A percentile compares a stretch with the other conserved stretches of the same genome.
Conservation (phyloP, 2,329 filamentous ascomycete genomes). For the Aspergillus sp. region DNA sequence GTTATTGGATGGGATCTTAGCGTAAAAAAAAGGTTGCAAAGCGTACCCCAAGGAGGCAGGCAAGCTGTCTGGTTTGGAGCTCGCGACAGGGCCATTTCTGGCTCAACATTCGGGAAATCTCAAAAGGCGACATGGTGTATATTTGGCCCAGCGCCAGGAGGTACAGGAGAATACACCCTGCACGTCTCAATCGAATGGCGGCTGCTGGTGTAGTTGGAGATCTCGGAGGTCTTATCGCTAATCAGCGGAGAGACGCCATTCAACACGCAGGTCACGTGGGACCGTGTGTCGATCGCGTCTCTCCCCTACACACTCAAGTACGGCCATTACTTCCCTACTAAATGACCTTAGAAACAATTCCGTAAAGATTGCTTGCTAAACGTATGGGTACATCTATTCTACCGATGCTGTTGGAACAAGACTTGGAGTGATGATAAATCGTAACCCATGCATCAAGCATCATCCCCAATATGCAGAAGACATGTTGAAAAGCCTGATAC, state of each 20-base stretch:
- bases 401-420: constrained; percentile 21
- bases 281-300: background rate
- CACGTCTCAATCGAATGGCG: background rate
- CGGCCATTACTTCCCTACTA: too few relatives aligned
- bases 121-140: constrained; percentile 28
- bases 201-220: background rate
- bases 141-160: background rate
- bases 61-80: constrained; percentile 40
- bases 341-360: too few relatives aligned
- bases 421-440: constrained; percentile 12
- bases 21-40: background rate
- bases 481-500: constrained; percentile 5
- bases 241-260: background rate
- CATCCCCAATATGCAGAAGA: constrained; percentile 13
- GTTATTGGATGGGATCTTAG: background rate
- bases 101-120: constrained; percentile 34
- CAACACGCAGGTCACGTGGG: background rate
- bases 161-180: too few relatives aligned
- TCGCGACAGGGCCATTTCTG: constrained; percentile 45
- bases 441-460: constrained; percentile 12
- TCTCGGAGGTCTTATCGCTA: background rate
- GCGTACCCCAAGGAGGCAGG: constrained; percentile 39
- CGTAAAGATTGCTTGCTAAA: constrained; percentile 11
- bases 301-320: background rate
- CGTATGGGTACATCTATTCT: constrained; percentile 38